Base-by-base conservation (phyloP, 345 rosid genomes). In the Draba incana region DNA sequence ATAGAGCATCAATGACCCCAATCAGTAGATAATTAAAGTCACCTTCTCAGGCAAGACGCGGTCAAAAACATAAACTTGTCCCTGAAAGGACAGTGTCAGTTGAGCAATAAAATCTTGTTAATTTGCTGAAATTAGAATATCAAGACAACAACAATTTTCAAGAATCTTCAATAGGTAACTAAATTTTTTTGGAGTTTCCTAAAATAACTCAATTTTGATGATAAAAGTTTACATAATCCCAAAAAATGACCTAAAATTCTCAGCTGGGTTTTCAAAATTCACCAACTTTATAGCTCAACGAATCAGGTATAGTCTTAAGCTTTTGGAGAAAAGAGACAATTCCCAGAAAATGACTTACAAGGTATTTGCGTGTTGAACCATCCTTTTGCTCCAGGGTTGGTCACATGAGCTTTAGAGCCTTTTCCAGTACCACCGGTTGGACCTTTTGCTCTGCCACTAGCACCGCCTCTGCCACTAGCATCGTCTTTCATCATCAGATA, bases 311-410 rank as follows among this genome's bases (percentile, higher is more conserved):
- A 73, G 74, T 53, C 30, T 23, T 0, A 4, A 68, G 41, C 78
- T 75, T 75, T 68, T 9, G 9, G 30, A 24, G 50, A 68, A 49
- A 49, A 16, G 27, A 58, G 61, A 52, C 62, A 59, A 53, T 65
- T 77, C 68, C 46, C 60, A 70, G 72, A 84, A 63, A 62, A 49
- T 6, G 70, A 56, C 96, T 84, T 68, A 91, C 99, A 93, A 69
- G 57, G 85, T 70, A 75, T 93, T 93, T 12, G 97, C 97, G 80
- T 84, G 88, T 46, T 91, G 91, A 31, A 91, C 82, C n/a, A n/a
- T n/a, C n/a, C n/a, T n/a, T n/a, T n/a, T n/a, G n/a, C n/a, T n/a
- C n/a, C n/a, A n/a, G n/a, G n/a, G n/a, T n/a, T n/a, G n/a, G n/a
- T n/a, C n/a, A n/a, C n/a, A n/a, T n/a, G n/a, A n/a, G n/a, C n/a